Evolutionary conservation across 2,329 filamentous ascomycete genomes (phyloP).

Genomic region (Exophiala sp.): DNA sequence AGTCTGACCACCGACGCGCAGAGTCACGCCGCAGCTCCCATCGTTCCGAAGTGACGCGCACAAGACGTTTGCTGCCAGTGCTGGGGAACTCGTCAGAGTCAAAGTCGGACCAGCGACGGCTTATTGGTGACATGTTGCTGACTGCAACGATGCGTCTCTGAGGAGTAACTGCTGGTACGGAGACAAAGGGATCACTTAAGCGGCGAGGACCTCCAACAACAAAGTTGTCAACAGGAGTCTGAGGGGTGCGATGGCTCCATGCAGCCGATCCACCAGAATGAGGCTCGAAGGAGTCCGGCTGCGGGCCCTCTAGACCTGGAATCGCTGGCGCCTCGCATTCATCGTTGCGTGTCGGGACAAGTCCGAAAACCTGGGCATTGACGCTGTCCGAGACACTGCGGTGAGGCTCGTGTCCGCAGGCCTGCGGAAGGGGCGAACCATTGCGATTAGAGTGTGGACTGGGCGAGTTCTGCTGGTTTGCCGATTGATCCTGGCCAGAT

Average conservation of each 20-base stretch:
- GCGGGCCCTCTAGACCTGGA: neutral
- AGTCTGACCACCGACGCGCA: neutral
- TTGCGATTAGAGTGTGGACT: neutral
- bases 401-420: neutral
- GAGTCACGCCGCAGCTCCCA: neutral
- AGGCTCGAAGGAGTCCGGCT: neutral
- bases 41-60: neutral
- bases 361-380: neutral
- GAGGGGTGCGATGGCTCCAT: neutral
- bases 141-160: neutral
- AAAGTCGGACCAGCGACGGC: slow-evolving; percentile 2
- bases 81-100: slow-evolving; percentile 2
- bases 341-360: neutral
- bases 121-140: neutral
- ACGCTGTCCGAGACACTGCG: neutral
- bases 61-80: neutral
- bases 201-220: neutral
- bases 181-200: neutral
- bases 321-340: neutral
- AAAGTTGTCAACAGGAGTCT: neutral
- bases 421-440: neutral
- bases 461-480: neutral
- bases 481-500: neutral
- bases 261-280: neutral
- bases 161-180: neutral